Evolutionary conservation across 164 flowering plant genomes (phyloP), one percentile per base, ranked within the genome.

Genomic region (Chimonanthus praecox): DNA sequence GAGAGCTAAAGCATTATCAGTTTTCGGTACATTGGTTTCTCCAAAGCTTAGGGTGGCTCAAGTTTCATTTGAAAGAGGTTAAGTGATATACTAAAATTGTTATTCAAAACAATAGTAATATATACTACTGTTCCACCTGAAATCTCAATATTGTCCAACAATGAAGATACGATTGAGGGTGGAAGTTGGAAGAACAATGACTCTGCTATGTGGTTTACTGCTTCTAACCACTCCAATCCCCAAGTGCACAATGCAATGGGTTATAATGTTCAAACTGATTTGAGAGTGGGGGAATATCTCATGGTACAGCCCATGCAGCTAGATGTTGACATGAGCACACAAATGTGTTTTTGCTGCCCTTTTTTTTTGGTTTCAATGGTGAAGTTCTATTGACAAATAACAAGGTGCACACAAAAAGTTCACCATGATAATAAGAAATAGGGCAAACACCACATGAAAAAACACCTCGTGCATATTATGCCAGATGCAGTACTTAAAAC

Each of bases 21-120:
- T 92, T 73, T 94, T 92, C 83, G 98, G 98, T 71, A 78, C 85
- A 49, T 80, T 92, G 78, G 92, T 92, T 75, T 92, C 97, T 69
- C 97, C 98, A 47, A 94, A 91, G 88, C 94, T 92, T 67, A 88
- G 97, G 58, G 69, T 78, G 75, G 86, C 98, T 50, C 98, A 92
- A 73, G 71, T 81, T 64, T 91, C 98, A 71, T 94, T 94, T 79
- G 98, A 94, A 80, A 87, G 84, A 85, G 97, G 97, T 94, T 77
- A 15, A 50, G 49, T 73, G 15, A 66, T 44, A 33, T 33, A 33
- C 33, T 33, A 33, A 33, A 33, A 33, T 33, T 1, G 33, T 33
- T 33, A 33, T 33, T 33, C 0, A 33, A 33, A 33, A 33, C 0
- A 33, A 33, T 0, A 33, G 33, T 33, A 1, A 1, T 33, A 33